Evolutionary conservation across 192 early-diverging fungal species (phyloP).

Genomic region (Rhizoclosmatium sp.): DNA sequence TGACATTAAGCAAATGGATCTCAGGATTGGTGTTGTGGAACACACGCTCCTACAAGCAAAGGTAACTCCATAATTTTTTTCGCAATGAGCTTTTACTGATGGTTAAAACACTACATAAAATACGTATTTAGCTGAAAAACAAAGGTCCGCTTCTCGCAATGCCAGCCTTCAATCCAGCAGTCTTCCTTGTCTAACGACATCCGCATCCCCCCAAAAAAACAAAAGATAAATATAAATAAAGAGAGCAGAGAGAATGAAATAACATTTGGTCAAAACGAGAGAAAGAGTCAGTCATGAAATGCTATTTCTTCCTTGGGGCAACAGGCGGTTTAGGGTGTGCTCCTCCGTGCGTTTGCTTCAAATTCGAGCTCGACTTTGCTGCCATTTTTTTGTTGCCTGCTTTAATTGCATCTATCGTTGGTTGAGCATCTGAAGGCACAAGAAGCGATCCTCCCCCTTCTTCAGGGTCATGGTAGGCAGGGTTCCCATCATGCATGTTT

Average conservation of each 20-base stretch:
- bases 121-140: constrained; percentile 16
- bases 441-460: not conserved
- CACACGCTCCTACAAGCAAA: constrained; percentile 62
- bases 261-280: not conserved
- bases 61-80: constrained; percentile 3
- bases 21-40: constrained; percentile 66
- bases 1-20: constrained; percentile 70
- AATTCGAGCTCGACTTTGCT: constrained; percentile 22
- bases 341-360: constrained; percentile 3
- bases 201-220: not conserved
- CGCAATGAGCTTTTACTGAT: not conserved
- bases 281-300: not conserved
- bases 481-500: constrained; percentile 65
- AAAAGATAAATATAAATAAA: not conserved
- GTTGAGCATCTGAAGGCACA: not conserved
- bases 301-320: not conserved
- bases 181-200: constrained; percentile 12
- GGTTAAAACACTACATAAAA: not conserved
- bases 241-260: not conserved
- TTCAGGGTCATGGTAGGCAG: constrained; percentile 56
- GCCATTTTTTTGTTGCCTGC: constrained; percentile 7
- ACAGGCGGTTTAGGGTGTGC: not conserved
- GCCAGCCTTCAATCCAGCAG: constrained; percentile 27
- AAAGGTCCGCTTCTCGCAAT: constrained; percentile 29
- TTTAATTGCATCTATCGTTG: not conserved